Evolutionary conservation across 352 stramenopile genomes (phyloP), one percentile per base, ranked within the genome.

Genomic region (Pythium dissotocum): DNA sequence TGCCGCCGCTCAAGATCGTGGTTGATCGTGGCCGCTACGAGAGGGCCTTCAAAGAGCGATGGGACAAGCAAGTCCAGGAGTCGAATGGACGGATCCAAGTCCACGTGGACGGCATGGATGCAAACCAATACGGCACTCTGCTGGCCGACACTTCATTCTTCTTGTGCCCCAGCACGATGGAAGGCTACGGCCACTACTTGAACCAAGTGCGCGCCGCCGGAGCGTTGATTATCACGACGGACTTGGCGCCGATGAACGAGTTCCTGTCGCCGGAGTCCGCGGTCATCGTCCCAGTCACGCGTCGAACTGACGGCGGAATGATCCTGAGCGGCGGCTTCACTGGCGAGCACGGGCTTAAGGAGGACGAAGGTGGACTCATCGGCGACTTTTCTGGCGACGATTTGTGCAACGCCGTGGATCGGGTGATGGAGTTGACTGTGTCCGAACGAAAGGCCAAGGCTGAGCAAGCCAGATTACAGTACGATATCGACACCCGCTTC

Each of bases 141-240:
- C 38, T 46, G 3, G 38, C 38, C 13, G 38, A 46, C 9, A 46
- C 38, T 14, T 36, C 76, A 9, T 82, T 77, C 61, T 80, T 86
- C 54, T 61, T 88, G 69, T 88, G 80, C 51, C 70, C 78, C n/a
- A 88, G 80, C 57, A 36, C 70, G 24, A 69, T 77, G 48, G 80
- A 88, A 51, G 78, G 80, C 14, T 88, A 80, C 32, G 80, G 78
- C 5, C 78, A 84, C 65, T 87, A 87, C 58, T 83, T 84, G 59
- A 87, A 87, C 67, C 78, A 87, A 40, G 78, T 77, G 21, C 75
- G 76, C 14, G 72, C 77, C 18, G 75, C 67, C n/a, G 68, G 72
- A 9, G 77, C 58, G 0, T 65, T 84, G 8, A 80, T 87, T 24
- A 51, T 87, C 24, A 74, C 75, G 13, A 82, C 78, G 0, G 70